These are phyloP conservation scores for Coix lacrymajobi DNA, from an alignment of 176 grass and related monocot genomes.

Conservation along the genomic window DNA sequence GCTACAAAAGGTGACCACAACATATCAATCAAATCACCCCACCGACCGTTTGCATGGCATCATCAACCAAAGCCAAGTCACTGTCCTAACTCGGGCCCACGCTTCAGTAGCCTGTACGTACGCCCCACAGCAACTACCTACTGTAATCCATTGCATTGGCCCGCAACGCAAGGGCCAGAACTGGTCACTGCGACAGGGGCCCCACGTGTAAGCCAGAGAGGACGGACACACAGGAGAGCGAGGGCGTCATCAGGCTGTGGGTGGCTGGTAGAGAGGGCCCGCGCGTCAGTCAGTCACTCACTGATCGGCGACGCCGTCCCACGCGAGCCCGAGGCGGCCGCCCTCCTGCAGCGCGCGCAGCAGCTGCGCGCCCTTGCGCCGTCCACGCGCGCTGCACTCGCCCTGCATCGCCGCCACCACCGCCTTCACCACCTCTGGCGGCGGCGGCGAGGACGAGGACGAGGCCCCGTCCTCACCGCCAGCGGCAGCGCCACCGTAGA, in stretches of 20 bases:
- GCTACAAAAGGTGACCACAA: slow-evolving; percentile 18
- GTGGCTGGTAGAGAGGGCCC: neutral
- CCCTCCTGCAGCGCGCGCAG: slow-evolving; percentile 68
- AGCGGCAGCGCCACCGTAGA: slow-evolving; percentile 34
- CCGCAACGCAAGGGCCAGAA: neutral
- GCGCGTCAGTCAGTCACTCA: neutral
- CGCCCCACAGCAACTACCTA: neutral
- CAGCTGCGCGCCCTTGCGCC: slow-evolving; percentile 84
- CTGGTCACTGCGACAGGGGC: neutral
- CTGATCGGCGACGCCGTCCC: slow-evolving; percentile 67
- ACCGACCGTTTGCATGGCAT: neutral
- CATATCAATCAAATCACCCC: neutral
- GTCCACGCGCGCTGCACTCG: slow-evolving; percentile 73
- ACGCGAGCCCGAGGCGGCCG: slow-evolving; percentile 73
- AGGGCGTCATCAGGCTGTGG: neutral
- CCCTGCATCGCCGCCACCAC: slow-evolving; percentile 86
- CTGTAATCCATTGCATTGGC: neutral
- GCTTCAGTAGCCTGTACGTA: neutral
- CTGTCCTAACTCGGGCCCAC: slow-evolving; percentile 2
- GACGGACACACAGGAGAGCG: neutral
- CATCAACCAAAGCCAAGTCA: neutral
- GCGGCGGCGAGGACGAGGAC: slow-evolving; percentile 25
- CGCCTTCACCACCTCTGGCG: slow-evolving; percentile 70
- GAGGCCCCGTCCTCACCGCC: neutral
- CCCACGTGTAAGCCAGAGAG: neutral